phyloP scores from a whole-genome alignment of 352 stramenopile species.

The Phytophthora litchii region DNA sequence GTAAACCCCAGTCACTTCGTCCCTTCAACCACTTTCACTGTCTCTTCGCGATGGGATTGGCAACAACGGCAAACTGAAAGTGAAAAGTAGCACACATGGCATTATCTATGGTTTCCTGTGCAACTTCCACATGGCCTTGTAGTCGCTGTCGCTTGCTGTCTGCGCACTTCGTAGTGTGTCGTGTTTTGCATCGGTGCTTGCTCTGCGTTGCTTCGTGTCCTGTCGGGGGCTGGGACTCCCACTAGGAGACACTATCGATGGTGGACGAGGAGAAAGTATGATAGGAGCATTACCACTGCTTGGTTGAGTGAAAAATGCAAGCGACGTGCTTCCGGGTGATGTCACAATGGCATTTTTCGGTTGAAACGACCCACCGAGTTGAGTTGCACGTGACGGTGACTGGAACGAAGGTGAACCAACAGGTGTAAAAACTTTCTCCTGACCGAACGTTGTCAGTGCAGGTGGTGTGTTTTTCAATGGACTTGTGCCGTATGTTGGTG shows the following conservation, averaged over 20 bases:
- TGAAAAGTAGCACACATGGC: neutral
- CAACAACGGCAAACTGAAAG: constrained; percentile 12
- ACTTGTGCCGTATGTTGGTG: constrained; percentile 10
- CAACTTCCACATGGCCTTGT: constrained; percentile 49
- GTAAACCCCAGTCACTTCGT: constrained; percentile 15
- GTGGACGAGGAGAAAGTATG: constrained; percentile 15
- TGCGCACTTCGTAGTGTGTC: constrained; percentile 9
- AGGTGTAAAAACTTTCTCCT: constrained; percentile 7
- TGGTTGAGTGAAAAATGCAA: constrained; percentile 11
- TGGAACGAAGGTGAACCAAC: neutral
- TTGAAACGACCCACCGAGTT: constrained; percentile 31
- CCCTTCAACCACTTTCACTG: constrained; percentile 21
- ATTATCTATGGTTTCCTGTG: constrained; percentile 31
- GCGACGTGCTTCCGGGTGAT: neutral
- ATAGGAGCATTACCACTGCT: neutral
- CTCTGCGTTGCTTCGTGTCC: constrained; percentile 9
- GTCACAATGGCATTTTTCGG: constrained; percentile 6
- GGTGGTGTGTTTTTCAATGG: constrained; percentile 9
- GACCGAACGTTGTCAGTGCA: constrained; percentile 1
- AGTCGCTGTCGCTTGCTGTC: constrained; percentile 17
- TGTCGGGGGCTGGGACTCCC: constrained; percentile 16
- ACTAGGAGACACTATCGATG: neutral
- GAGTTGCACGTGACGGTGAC: constrained; percentile 10
- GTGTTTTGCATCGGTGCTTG: constrained; percentile 12
- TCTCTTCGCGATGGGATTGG: constrained; percentile 16